Percentiles rank a stretch among this genome's conserved stretches.
phyloP scores from a whole-genome alignment of 75 land plant genomes.

The Pinus tabuliformis region DNA sequence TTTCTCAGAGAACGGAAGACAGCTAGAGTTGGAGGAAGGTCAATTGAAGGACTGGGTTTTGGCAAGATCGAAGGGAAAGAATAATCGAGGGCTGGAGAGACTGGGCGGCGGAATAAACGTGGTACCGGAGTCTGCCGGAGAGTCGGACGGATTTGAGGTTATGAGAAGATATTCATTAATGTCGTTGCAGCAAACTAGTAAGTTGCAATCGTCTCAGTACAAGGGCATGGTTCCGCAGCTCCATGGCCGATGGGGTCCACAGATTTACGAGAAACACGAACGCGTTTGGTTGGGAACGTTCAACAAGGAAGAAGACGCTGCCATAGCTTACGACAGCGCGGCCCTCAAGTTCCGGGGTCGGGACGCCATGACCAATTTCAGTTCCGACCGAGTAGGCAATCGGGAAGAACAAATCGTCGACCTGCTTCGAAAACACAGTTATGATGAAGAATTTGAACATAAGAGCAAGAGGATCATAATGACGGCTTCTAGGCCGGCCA shows the following conservation, averaged over 20 bases:
- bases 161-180: no score
- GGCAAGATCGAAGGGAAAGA: not conserved
- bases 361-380: constrained; percentile 42
- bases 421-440: constrained; percentile 36
- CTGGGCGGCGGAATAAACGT: constrained; percentile 16
- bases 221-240: no score
- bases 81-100: constrained; percentile 1
- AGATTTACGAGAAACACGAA: no score
- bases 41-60: not conserved
- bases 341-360: constrained; percentile 24
- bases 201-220: no score
- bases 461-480: not conserved
- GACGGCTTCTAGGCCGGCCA: not conserved
- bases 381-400: constrained; percentile 17
- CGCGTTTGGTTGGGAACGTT: no score
- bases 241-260: no score
- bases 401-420: constrained; percentile 26
- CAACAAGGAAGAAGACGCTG: no score
- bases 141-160: no score
- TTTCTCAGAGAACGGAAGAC: no score
- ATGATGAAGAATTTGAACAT: constrained; percentile 31
- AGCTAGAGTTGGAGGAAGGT: not conserved
- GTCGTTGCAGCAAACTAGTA: no score
- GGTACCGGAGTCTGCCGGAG: no score
- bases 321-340: no score